Base-by-base conservation (phyloP, 2,329 filamentous ascomycete genomes). In the Rugonectria rugulosa region DNA sequence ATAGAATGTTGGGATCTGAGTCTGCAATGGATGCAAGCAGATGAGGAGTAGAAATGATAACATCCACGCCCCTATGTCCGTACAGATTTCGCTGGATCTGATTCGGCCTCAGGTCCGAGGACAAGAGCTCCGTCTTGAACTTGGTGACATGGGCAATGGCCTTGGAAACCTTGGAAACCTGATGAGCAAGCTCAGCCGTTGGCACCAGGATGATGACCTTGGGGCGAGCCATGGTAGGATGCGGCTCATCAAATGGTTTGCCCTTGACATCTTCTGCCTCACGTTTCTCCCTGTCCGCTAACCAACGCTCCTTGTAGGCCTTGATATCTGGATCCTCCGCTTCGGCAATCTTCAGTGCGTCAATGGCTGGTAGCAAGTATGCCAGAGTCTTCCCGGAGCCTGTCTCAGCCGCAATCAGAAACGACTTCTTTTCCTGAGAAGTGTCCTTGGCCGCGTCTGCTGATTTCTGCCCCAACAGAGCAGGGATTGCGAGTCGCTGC, bases 311-410 rank as follows among this genome's bases (percentile, higher is more conserved):
- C 48, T 83, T 81, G 57, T 87, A 86, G 2, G 83, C 79, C 51
- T 85, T 81, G 14, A 86, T 78, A 1, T 82, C 81, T 1, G 73
- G 72, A 60, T 92, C 88, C 11, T 77, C 72, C 1, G 80, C 79
- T 69, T 94, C 91, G 6, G 86, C 87, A 27, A 85, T 78, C 76
- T 99, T 99, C 66, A 99, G 75, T 8, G 91, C 90, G 74, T 99
- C 87, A 47, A 99, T 80, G 14, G 88, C 83, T 0, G 95, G 96
- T 5, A 97, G 75, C 5, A 98, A 79, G 70, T 99, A 99, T 8
- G 95, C 92, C 59, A 99, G 79, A 1, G 95, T 99, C 79, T 99
- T 99, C 57, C 95, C 95, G 1, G 95, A 98, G 11, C 95, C 95
- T 0, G 95, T 99, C 79, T 99, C 95, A 10, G 95, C 95, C 4